Conservation (phyloP, 805 yeast genomes). For the Candida sphagnicola region DNA sequence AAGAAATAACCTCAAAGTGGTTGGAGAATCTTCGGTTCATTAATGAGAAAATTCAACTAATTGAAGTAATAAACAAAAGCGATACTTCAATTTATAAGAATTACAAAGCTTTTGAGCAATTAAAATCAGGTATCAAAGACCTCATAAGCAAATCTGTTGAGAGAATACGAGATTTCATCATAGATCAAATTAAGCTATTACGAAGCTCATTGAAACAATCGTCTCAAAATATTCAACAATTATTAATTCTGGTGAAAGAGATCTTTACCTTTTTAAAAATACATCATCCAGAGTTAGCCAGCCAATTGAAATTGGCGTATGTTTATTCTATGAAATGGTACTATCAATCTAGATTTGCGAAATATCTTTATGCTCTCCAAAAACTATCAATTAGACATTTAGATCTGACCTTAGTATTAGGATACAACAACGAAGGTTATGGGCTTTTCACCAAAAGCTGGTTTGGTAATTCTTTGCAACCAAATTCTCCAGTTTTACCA, state of each 20-base stretch:
- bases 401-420: slow-evolving; percentile 56
- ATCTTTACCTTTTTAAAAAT: slow-evolving; percentile 52
- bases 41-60: slow-evolving; percentile 56
- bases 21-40: slow-evolving; percentile 57
- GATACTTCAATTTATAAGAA: slow-evolving; percentile 1
- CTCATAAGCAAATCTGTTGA: slow-evolving; percentile 65
- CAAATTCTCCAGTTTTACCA: background rate
- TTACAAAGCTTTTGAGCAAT: slow-evolving; percentile 22
- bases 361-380: slow-evolving; percentile 71
- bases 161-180: slow-evolving; percentile 66
- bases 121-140: slow-evolving; percentile 40
- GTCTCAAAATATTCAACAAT: slow-evolving; percentile 71
- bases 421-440: slow-evolving; percentile 17
- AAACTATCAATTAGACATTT: slow-evolving; percentile 52
- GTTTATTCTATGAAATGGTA: slow-evolving; percentile 92
- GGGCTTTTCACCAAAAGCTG: slow-evolving; percentile 22
- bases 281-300: slow-evolving; percentile 60
- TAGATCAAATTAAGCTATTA: slow-evolving; percentile 60
- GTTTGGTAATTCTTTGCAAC: slow-evolving; percentile 12
- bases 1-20: slow-evolving; percentile 60
- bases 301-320: slow-evolving; percentile 76
- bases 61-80: slow-evolving; percentile 17
- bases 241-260: slow-evolving; percentile 59
- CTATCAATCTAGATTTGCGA: slow-evolving; percentile 71
- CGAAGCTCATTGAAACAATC: slow-evolving; percentile 53